Percentiles rank a stretch among this genome's conserved stretches.
Evolutionary conservation across 345 rosid genomes (phyloP).

Genomic region (Kandelia obovata): DNA sequence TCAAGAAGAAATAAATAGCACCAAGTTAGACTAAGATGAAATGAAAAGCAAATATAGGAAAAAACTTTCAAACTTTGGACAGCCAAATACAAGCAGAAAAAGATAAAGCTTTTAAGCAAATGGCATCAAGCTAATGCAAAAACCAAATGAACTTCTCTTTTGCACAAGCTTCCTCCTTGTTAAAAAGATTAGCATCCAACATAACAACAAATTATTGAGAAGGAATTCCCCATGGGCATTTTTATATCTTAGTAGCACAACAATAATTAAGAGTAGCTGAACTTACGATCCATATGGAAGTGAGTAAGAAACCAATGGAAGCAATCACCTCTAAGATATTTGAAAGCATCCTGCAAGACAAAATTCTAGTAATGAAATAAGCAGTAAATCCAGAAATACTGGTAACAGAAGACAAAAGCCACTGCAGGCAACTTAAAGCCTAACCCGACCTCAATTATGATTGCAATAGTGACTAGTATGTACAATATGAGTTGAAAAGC

Average conservation of each 20-base stretch:
- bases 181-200: background rate
- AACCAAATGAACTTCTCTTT: no score
- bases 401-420: background rate
- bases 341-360: slow-evolving; percentile 87
- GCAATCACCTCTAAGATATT: slow-evolving; percentile 81
- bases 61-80: background rate
- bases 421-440: background rate
- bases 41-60: background rate
- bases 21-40: background rate
- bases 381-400: slow-evolving; percentile 13
- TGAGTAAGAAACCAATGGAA: slow-evolving; percentile 97
- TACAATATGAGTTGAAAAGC: background rate
- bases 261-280: slow-evolving; percentile 2
- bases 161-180: no score
- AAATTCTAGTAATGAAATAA: slow-evolving; percentile 15
- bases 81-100: background rate
- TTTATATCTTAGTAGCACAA: slow-evolving; percentile 6
- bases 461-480: background rate
- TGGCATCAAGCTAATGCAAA: background rate
- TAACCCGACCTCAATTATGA: background rate
- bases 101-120: slow-evolving; percentile 1
- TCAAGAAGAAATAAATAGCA: background rate
- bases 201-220: background rate
- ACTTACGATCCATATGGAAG: slow-evolving; percentile 97
- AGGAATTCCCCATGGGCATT: background rate